Base-by-base conservation (phyloP, 1,284 basidiomycete genomes). In the Cutaneotrichosporon mucoides region DNA sequence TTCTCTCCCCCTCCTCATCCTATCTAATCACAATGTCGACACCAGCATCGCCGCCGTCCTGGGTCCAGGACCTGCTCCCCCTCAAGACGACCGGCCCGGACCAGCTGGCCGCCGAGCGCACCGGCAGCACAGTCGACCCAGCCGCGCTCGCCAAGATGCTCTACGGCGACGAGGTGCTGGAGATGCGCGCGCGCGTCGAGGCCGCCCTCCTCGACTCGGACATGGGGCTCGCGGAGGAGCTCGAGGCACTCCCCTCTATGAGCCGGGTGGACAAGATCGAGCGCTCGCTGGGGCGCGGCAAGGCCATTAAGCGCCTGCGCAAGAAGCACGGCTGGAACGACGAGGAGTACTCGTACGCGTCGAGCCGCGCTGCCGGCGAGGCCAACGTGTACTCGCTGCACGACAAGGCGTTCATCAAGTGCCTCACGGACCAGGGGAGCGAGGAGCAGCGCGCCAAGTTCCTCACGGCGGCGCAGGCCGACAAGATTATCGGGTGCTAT, bases 401-500 rank as follows among this genome's bases (percentile, higher is more conserved):
- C 62, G 62, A 63, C 53, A 37, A 16, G 4, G 57, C 57, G 58
- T 63, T 55, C 49, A 45, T 63, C 55, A 51, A 55, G 48, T 57
- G 56, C 11, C 58, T 63, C 35, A 53, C 52, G 9, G 62, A 63
- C 49, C 62, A 63, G 56, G 56, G 55, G 33, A 55, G 53, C 33
- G n/a, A 46, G n/a, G 58, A 60, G 62, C 62, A 63, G 62, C 55
- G 60, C 52, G 57, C 57, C 58, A 55, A 55, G 41, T 63, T 63
- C 62, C 62, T 63, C 53, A 58, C 55, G 36, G 53, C 49, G 41
- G 62, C 62, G 34, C 35, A 55, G 48, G 40, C 34, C 16, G 47
- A 49, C 58, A 43, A 60, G 58, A 45, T 82, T 60, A 81, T 82
- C 54, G 83, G 83, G 10, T 84, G 82, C 70, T 84, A 84, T 63